Conservation (phyloP, 2,329 filamentous ascomycete species). For the Neonectria neomacrospora region DNA sequence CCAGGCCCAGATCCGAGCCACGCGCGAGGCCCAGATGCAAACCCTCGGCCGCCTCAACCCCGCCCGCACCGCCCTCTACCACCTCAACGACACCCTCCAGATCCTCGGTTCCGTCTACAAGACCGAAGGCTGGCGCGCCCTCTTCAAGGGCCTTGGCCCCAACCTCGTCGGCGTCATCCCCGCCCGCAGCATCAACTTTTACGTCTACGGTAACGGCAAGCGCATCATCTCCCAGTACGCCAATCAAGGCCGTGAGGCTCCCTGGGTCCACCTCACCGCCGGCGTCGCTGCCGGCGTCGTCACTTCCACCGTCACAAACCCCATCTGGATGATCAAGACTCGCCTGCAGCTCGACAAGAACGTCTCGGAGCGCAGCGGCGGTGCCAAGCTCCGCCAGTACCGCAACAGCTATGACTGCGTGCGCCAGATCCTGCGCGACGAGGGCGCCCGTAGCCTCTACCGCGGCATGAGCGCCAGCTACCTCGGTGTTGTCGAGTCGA, state of each 20-base stretch:
- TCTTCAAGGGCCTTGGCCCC: constrained; percentile 93
- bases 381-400: constrained; percentile 73
- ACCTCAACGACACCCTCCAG: constrained; percentile 86
- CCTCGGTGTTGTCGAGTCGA: constrained; percentile 88
- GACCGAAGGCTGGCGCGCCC: constrained; percentile 82
- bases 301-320: constrained; percentile 92
- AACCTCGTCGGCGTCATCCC: constrained; percentile 92
- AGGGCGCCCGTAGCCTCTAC: constrained; percentile 86
- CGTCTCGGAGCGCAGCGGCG: constrained; percentile 69
- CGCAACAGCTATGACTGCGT: constrained; percentile 90
- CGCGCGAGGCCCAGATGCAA: constrained; percentile 69
- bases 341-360: constrained; percentile 92
- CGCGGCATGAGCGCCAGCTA: constrained; percentile 93
- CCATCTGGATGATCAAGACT: constrained; percentile 97
- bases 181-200: constrained; percentile 92
- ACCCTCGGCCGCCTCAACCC: constrained; percentile 65
- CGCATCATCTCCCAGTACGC: constrained; percentile 79
- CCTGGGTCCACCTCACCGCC: constrained; percentile 81
- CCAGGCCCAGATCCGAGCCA: constrained; percentile 80
- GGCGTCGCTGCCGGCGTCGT: constrained; percentile 83
- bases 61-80: constrained; percentile 73
- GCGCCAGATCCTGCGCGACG: constrained; percentile 80
- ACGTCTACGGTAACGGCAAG: constrained; percentile 92
- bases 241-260: constrained; percentile 75
- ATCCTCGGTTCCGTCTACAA: constrained; percentile 85